phyloP scores from a whole-genome alignment of 2,329 filamentous ascomycete genomes.

The Bipolaris gigantea region DNA sequence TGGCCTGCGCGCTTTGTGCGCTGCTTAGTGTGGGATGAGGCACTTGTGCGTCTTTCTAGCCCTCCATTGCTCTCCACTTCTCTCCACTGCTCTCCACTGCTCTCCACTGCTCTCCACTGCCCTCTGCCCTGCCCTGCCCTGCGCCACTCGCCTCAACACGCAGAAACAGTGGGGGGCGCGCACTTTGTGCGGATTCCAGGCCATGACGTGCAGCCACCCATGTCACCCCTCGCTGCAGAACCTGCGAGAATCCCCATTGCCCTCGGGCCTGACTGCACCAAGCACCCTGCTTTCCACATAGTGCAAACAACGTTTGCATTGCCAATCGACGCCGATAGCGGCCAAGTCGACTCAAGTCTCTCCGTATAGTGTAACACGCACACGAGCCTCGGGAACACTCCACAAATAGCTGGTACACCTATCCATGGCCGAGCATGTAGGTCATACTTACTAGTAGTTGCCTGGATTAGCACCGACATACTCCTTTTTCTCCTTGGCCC shows the following conservation, averaged over 20 bases:
- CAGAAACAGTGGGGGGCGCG: constrained; percentile 8
- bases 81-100: neutral
- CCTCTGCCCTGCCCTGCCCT: neutral
- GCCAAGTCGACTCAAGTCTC: too few relatives aligned
- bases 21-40: constrained; percentile 4
- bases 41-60: constrained; percentile 15
- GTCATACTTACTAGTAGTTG: too few relatives aligned
- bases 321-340: too few relatives aligned
- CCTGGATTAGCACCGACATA: too few relatives aligned
- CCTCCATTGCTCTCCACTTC: neutral
- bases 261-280: too few relatives aligned
- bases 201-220: neutral
- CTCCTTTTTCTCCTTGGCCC: too few relatives aligned
- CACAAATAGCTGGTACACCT: too few relatives aligned
- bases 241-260: neutral
- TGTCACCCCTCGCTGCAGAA: neutral
- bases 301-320: too few relatives aligned
- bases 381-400: too few relatives aligned
- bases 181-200: constrained; percentile 10
- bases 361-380: too few relatives aligned
- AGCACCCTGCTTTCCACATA: too few relatives aligned
- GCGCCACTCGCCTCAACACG: neutral
- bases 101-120: neutral
- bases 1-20: constrained; percentile 7
- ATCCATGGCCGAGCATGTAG: too few relatives aligned